A percentile compares a stretch with the other conserved stretches of the same genome.
Conservation (phyloP, 768 basidiomycete genomes). For the Daedalea quercina region DNA sequence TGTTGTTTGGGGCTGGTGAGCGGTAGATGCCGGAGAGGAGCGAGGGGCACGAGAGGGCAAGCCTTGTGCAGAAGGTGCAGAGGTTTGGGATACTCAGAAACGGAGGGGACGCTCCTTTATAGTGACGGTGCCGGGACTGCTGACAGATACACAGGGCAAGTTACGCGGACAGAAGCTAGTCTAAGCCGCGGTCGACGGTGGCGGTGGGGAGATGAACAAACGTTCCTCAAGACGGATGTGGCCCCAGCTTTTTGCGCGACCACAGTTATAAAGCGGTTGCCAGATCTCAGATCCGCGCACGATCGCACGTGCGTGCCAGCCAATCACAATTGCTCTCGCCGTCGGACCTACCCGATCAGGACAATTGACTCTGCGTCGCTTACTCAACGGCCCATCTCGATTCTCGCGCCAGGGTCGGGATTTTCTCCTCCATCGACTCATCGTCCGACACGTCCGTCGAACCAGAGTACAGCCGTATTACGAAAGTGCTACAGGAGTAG, state of each 20-base stretch:
- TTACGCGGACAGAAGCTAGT: neutral
- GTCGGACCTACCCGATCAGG: neutral
- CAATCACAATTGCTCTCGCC: neutral
- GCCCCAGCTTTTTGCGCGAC: neutral
- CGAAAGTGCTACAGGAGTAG: neutral
- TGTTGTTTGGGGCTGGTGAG: neutral
- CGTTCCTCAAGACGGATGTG: neutral
- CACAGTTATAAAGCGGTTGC: neutral
- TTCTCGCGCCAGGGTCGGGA: neutral
- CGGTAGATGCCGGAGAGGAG: neutral
- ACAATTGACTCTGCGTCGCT: neutral
- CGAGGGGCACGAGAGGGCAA: neutral
- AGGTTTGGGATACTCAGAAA: neutral
- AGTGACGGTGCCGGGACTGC: neutral
- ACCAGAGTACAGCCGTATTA: neutral
- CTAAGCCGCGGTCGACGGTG: neutral
- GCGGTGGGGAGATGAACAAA: neutral
- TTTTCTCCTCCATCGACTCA: neutral
- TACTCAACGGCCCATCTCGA: neutral
- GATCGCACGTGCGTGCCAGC: constrained; percentile 4
- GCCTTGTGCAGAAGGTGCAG: neutral
- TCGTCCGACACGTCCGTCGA: neutral
- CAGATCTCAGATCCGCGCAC: neutral
- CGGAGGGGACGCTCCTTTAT: neutral
- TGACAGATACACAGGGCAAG: neutral